A percentile compares a stretch with the other conserved stretches of the same genome.
Evolutionary conservation across 148 eudicot genomes (phyloP).

Genomic region (Hydrangea macrophylla): DNA sequence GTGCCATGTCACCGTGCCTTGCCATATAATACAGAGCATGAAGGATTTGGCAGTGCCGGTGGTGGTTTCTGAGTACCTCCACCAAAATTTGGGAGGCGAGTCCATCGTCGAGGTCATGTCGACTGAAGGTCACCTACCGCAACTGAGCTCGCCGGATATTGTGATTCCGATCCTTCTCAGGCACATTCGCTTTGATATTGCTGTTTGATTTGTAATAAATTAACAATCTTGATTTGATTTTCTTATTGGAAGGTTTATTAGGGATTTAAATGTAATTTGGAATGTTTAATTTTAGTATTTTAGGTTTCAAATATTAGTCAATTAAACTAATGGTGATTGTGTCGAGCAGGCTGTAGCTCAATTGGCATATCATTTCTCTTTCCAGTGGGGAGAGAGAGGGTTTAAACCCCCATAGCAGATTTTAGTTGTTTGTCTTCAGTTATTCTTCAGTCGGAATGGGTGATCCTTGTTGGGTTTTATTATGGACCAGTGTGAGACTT

Average conservation of each 20-base stretch:
- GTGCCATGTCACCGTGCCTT: conserved; percentile 42
- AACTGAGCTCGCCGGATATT: conserved; percentile 58
- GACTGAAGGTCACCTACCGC: conserved; percentile 67
- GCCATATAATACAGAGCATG: conserved; percentile 60
- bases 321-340: too few relatives aligned
- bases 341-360: too few relatives aligned
- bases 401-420: too few relatives aligned
- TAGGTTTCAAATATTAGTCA: too few relatives aligned
- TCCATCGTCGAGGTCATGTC: conserved; percentile 64
- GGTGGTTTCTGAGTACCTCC: conserved; percentile 67
- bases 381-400: too few relatives aligned
- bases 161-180: conserved; percentile 52
- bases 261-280: not conserved
- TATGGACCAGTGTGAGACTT: too few relatives aligned
- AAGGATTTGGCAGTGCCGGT: conserved; percentile 69
- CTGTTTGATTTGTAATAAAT: not conserved
- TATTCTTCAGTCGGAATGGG: too few relatives aligned
- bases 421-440: too few relatives aligned
- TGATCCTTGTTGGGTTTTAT: too few relatives aligned
- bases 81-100: conserved; percentile 51
- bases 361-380: too few relatives aligned
- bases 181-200: conserved; percentile 49
- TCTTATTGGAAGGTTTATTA: not conserved
- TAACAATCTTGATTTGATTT: too few relatives aligned
- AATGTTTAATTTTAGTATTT: too few relatives aligned